phyloP scores from a whole-genome alignment of 1,284 basidiomycete genomes.

The Sanghuangporus sanghuang region DNA sequence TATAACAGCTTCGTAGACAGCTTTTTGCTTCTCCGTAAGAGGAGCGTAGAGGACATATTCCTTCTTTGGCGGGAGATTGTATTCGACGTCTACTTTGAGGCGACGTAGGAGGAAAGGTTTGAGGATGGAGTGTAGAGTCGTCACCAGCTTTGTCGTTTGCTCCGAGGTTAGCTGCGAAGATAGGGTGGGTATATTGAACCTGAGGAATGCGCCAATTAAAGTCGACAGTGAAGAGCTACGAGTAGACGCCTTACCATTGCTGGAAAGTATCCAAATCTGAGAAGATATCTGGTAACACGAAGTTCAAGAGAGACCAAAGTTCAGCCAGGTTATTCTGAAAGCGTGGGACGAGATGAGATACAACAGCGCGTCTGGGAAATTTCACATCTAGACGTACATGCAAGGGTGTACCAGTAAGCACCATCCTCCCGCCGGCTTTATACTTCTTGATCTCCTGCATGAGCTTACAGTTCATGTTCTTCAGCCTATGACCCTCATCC shows the following conservation, averaged over 20 bases:
- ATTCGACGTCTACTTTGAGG: constrained; percentile 89
- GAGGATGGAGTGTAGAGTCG: constrained; percentile 84
- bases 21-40: constrained; percentile 74
- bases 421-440: constrained; percentile 80
- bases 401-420: constrained; percentile 90
- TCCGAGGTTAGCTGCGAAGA: constrained; percentile 51
- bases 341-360: background rate
- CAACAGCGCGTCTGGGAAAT: too few relatives aligned
- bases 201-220: constrained; percentile 23
- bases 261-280: constrained; percentile 88
- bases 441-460: constrained; percentile 92
- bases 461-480: constrained; percentile 88
- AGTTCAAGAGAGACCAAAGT: constrained; percentile 93
- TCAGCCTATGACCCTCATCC: constrained; percentile 92
- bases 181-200: constrained; percentile 71
- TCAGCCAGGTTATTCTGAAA: constrained; percentile 85
- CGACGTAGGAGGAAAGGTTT: constrained; percentile 94
- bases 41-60: constrained; percentile 95
- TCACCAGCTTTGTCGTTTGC: constrained; percentile 65
- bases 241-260: constrained; percentile 59
- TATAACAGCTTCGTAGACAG: constrained; percentile 80
- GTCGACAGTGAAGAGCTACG: background rate
- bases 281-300: constrained; percentile 91
- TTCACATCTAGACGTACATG: constrained; percentile 51
- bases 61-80: constrained; percentile 83